Base-by-base conservation (phyloP, 2,329 filamentous ascomycete species). In the Beauveria sp. region DNA sequence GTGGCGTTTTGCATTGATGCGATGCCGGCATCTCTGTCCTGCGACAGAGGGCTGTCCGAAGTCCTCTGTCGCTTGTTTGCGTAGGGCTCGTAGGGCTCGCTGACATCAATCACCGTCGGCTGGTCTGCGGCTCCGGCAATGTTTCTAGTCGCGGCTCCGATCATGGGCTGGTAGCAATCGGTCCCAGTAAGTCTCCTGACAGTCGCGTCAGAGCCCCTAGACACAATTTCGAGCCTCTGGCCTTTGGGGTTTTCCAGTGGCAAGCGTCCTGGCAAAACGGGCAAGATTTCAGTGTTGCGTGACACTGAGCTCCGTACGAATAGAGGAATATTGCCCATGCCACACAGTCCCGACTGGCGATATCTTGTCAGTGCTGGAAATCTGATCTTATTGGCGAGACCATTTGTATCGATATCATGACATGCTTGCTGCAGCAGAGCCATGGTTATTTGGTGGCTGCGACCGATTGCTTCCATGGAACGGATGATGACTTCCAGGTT, bases 341-440 rank as follows among this genome's bases (percentile, higher is more conserved):
- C 64, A 9, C 65, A 65, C 3, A 67, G 68, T 46, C 71, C 71
- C 3, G 69, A 63, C 48, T 69, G 64, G 14, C 69, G 70, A 50
- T 75, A 70, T 43, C 70, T 70, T 16, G 68, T 66, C 16, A 79
- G 64, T 3, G 64, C 67, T 1, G 77, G 73, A n/a, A 79, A 64
- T 9, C 66, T 68, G 10, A 78, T 70, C 12, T 69, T 67, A 3
- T 70, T 64, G 3, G 69, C 64, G 28, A 83, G 69, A 1, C 72
- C 75, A 63, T 79, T 81, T 37, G 71, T 70, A 41, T 91, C 85
- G 9, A 96, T 83, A 67, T 97, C 92, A n/a, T 92, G 80, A 62
- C 92, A 84, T 1, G 93, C 77, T 70, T 97, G 92, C 12, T 88
- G 86, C n/a, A 96, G 77, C 70, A 96, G 96, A 0, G 90, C 90